A percentile compares a stretch with the other conserved stretches of the same genome.
phyloP scores from a whole-genome alignment of 1,139 yeast genomes.

The Geotrichum aggregatum region DNA sequence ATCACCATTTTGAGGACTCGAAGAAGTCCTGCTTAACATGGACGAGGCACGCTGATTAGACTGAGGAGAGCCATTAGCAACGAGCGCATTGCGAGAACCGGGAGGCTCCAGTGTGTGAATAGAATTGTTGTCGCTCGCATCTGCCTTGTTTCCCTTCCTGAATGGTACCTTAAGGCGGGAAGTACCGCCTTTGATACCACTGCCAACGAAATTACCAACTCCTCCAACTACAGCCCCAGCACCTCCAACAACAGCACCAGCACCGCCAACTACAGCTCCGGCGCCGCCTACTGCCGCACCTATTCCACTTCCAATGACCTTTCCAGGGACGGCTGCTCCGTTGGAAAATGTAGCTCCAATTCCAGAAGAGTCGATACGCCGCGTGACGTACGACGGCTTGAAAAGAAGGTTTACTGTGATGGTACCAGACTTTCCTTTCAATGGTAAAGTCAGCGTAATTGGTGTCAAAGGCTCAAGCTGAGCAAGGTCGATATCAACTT shows the following conservation, averaged over 20 bases:
- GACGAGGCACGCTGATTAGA: conserved; percentile 18
- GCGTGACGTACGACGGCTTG: conserved; percentile 63
- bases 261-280: conserved; percentile 44
- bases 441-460: conserved; percentile 51
- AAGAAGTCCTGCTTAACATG: conserved; percentile 25
- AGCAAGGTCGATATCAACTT: conserved; percentile 54
- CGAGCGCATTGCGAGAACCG: not conserved
- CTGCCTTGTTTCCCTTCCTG: not conserved
- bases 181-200: conserved; percentile 25
- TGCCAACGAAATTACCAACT: conserved; percentile 42
- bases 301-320: conserved; percentile 26
- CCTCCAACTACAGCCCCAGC: conserved; percentile 43
- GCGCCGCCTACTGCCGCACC: conserved; percentile 35
- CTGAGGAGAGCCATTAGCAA: not conserved
- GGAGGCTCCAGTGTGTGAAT: not conserved
- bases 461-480: conserved; percentile 59
- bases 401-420: conserved; percentile 58
- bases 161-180: conserved; percentile 8
- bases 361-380: conserved; percentile 36
- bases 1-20: conserved; percentile 17
- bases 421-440: conserved; percentile 55
- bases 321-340: conserved; percentile 23
- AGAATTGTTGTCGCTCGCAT: not conserved
- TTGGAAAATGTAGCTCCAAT: conserved; percentile 30
- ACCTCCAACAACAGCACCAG: conserved; percentile 41